Evolutionary conservation across 2,329 filamentous ascomycete genomes (phyloP).

Genomic region (Colletotrichum sojae): DNA sequence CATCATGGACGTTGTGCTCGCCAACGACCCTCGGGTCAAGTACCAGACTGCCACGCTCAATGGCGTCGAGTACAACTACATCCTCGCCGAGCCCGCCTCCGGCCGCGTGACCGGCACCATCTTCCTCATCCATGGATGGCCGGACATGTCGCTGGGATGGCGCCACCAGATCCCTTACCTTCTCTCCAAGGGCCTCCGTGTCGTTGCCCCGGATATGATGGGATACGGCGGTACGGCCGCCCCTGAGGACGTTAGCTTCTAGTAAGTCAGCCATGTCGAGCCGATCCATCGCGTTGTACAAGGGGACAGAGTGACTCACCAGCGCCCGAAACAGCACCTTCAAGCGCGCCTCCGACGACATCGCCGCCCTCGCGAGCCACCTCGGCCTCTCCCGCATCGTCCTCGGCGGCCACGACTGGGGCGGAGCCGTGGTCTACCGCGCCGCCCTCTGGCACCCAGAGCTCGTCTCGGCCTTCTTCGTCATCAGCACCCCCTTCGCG

Average conservation of each 20-base stretch:
- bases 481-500: slow-evolving; percentile 79
- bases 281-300: no score
- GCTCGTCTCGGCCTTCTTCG: slow-evolving; percentile 78
- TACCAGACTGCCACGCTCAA: slow-evolving; percentile 33
- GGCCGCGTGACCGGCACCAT: slow-evolving; percentile 55
- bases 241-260: slow-evolving; percentile 56
- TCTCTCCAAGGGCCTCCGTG: slow-evolving; percentile 74
- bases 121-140: slow-evolving; percentile 75
- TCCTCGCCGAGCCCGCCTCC: slow-evolving; percentile 60
- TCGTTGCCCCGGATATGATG: slow-evolving; percentile 83
- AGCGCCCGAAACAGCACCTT: slow-evolving; percentile 69
- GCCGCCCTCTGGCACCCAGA: slow-evolving; percentile 77
- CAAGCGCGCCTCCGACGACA: slow-evolving; percentile 79
- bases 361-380: slow-evolving; percentile 75
- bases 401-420: slow-evolving; percentile 89
- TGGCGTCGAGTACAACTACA: slow-evolving; percentile 75
- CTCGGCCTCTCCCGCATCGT: slow-evolving; percentile 68
- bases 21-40: slow-evolving; percentile 4
- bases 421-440: slow-evolving; percentile 79
- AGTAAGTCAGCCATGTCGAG: slow-evolving; percentile 6
- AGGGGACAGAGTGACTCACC: slow-evolving; percentile 44
- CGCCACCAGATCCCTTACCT: slow-evolving; percentile 83
- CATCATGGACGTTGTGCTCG: slow-evolving; percentile 1
- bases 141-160: slow-evolving; percentile 83
- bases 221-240: slow-evolving; percentile 81